Conservation (phyloP, 75 land plant genomes). For the Ceratopteris richardii region DNA sequence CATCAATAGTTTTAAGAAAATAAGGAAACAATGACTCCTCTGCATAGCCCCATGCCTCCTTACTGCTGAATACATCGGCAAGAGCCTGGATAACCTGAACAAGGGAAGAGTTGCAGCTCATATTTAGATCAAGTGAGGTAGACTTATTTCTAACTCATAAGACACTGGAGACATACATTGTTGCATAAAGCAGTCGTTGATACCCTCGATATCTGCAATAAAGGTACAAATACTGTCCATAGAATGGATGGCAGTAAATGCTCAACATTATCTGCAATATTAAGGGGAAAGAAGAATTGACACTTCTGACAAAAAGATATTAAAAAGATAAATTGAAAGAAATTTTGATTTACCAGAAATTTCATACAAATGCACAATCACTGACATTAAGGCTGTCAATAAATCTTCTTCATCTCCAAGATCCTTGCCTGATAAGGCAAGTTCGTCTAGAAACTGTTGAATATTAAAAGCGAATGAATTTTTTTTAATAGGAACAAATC, state of each 20-base stretch:
- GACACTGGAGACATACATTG: slow-evolving; percentile 21
- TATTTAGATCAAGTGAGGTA: neutral
- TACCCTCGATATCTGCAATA: slow-evolving; percentile 19
- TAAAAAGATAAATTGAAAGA: neutral
- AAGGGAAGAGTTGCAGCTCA: neutral
- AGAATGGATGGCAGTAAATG: slow-evolving; percentile 16
- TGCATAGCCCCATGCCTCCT: slow-evolving; percentile 28
- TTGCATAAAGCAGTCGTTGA: slow-evolving; percentile 12
- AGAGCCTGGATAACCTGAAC: slow-evolving; percentile 39
- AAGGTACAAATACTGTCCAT: slow-evolving; percentile 33
- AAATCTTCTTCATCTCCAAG: neutral
- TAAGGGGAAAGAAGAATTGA: neutral
- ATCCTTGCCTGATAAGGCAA: too few relatives aligned
- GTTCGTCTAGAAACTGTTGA: too few relatives aligned
- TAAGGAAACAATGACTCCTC: slow-evolving; percentile 36
- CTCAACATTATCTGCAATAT: neutral
- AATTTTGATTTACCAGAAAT: neutral
- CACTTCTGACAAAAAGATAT: neutral
- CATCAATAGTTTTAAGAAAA: slow-evolving; percentile 31
- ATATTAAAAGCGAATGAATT: too few relatives aligned
- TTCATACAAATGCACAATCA: neutral
- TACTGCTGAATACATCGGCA: slow-evolving; percentile 23
- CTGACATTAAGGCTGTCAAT: neutral
- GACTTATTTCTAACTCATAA: neutral
- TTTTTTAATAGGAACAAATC: too few relatives aligned